Evolutionary conservation across 2,329 filamentous ascomycete genomes (phyloP), one percentile per base, ranked within the genome.

Genomic region (Colletotrichum lentis): DNA sequence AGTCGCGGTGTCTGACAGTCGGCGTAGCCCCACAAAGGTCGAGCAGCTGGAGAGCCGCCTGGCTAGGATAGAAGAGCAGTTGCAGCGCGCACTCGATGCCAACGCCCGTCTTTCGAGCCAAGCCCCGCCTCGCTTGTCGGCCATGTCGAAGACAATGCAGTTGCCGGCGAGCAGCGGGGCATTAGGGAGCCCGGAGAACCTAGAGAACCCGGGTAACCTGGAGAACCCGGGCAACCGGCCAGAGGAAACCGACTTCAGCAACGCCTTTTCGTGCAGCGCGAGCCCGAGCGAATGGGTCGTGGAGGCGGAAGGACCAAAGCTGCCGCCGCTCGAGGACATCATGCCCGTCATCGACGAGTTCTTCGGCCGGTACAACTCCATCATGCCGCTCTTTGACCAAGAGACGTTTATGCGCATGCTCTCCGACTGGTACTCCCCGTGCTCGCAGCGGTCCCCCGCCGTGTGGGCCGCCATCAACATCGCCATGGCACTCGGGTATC

Each of bases 381-480:
- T 78, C 0, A 70, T 80, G 4, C 80, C 80, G 1, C 72, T 82
- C 5, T 82, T 81, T 54, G 70, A 78, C 37, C 77, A 78, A 31
- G 59, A 67, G 1, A 74, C 73, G 0, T 81, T 81, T 47, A 79
- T 80, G 76, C 71, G 70, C 7, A 71, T 80, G 69, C 61, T 82
- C 2, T 73, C 74, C 4, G 69, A 71, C 0, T 82, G 78, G 73
- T 81, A 81, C 52, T 73, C 72, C 2, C 65, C 73, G 3, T 52
- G 67, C 2, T 63, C 73, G 1, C 70, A 71, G 49, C 72, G 1
- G 24, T 46, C 6, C 41, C 61, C 1, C 64, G 64, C 64, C 0
- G 64, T 58, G 1, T 81, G 79, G 77, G 80, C 79, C 0, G 76
- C 78, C 14, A 78, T 82, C 20, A 79, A 81, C 11, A 75, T 79